Conservation (phyloP, 352 stramenopile species). For the Aphanomyces astaci region DNA sequence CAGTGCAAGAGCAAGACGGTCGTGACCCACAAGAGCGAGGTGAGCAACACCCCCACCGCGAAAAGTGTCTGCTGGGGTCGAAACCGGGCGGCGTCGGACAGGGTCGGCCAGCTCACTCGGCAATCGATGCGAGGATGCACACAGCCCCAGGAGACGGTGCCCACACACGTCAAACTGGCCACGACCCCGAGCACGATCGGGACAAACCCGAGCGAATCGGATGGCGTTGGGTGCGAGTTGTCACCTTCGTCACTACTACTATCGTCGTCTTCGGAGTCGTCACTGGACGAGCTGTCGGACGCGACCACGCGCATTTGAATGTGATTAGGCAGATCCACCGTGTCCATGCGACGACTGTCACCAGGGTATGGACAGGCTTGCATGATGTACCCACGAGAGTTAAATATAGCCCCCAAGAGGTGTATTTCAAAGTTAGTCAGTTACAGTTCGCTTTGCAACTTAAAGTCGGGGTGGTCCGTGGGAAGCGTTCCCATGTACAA, state of each 20-base stretch:
- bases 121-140: conserved; percentile 18
- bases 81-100: not conserved
- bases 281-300: conserved; percentile 3
- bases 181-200: not conserved
- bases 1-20: conserved; percentile 7
- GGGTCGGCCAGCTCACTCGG: not conserved
- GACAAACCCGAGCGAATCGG: conserved; percentile 5
- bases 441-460: too few relatives aligned
- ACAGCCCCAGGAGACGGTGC: conserved; percentile 16
- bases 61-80: conserved; percentile 4
- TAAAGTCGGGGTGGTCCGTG: too few relatives aligned
- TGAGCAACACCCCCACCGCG: not conserved
- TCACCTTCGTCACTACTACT: not conserved
- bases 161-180: not conserved
- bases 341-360: too few relatives aligned
- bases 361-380: too few relatives aligned
- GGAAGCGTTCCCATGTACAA: conserved; percentile 78
- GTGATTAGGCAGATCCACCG: not conserved
- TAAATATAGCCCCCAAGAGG: too few relatives aligned
- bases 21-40: not conserved
- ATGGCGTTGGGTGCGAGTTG: not conserved
- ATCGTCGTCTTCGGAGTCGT: not conserved
- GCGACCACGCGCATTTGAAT: not conserved
- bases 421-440: too few relatives aligned
- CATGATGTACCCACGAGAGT: too few relatives aligned